These are phyloP conservation scores for Tetraselmis striata DNA, from an alignment of 139 green algal species.

Conservation along the genomic window DNA sequence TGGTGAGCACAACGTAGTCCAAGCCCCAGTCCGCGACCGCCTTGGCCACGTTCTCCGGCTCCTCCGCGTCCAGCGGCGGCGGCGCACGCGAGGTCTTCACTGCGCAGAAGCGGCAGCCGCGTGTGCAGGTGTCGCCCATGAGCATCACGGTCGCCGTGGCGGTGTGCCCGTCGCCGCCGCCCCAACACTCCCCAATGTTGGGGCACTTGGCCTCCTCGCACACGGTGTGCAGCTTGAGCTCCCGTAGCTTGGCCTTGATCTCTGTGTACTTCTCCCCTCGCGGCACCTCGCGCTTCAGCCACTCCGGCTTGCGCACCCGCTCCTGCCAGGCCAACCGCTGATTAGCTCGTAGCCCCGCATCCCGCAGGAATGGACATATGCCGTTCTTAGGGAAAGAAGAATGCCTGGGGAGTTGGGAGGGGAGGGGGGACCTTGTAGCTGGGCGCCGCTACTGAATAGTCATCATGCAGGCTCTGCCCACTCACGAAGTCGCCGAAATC, in stretches of 20 bases:
- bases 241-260: slow-evolving; percentile 88
- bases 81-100: slow-evolving; percentile 85
- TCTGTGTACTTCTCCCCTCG: slow-evolving; percentile 81
- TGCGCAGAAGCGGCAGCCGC: slow-evolving; percentile 90
- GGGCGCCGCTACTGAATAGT: slow-evolving; percentile 74
- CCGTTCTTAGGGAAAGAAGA: not conserved
- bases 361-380: not conserved
- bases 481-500: slow-evolving; percentile 66
- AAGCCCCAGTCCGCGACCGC: slow-evolving; percentile 89
- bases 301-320: slow-evolving; percentile 88
- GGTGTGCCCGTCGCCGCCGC: slow-evolving; percentile 77
- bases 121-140: slow-evolving; percentile 91
- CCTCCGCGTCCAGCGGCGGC: slow-evolving; percentile 79
- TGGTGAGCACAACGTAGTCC: slow-evolving; percentile 97
- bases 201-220: slow-evolving; percentile 85
- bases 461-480: slow-evolving; percentile 25
- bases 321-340: slow-evolving; percentile 40
- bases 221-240: slow-evolving; percentile 94
- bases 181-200: slow-evolving; percentile 30
- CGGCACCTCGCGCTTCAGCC: slow-evolving; percentile 90
- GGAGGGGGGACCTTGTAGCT: slow-evolving; percentile 54
- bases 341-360: not conserved
- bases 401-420: not conserved
- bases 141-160: slow-evolving; percentile 99
- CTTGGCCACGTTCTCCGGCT: slow-evolving; percentile 88